Conservation (phyloP, 176 grass and related monocot species). For the Melocanna baccifera region DNA sequence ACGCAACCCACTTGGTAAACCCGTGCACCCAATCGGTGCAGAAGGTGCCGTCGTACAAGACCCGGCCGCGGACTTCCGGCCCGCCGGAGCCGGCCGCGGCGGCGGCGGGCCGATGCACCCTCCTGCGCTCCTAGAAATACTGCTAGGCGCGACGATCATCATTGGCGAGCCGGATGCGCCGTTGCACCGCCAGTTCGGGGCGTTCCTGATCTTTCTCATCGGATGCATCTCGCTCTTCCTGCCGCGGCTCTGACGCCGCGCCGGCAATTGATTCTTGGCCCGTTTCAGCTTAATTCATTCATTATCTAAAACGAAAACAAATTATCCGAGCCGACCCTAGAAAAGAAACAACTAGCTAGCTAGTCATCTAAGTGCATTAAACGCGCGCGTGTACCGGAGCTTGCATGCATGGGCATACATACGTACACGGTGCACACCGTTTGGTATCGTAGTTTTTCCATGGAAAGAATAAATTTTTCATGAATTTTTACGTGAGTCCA, state of each 20-base stretch:
- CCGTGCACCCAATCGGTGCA: neutral
- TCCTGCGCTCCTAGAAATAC: neutral
- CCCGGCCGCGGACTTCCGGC: neutral
- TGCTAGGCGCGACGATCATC: neutral
- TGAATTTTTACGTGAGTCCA: too few species aligned
- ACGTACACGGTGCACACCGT: too few species aligned
- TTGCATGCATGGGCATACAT: too few species aligned
- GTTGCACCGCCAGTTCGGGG: neutral
- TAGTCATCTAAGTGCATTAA: too few species aligned
- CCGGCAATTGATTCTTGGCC: too few species aligned
- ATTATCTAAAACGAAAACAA: too few species aligned
- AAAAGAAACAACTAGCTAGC: too few species aligned
- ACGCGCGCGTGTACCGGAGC: too few species aligned
- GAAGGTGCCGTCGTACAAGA: neutral
- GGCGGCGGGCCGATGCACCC: neutral
- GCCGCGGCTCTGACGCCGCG: neutral
- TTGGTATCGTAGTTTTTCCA: too few species aligned
- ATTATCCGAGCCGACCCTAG: too few species aligned
- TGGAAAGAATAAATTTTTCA: too few species aligned
- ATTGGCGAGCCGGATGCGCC: neutral
- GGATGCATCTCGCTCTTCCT: neutral
- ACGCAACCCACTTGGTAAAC: neutral
- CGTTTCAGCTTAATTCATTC: too few species aligned
- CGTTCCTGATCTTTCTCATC: neutral
- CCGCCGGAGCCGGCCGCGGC: neutral